Evolutionary conservation across 2,329 filamentous ascomycete species (phyloP).

Genomic region (Pseudocercospora musae): DNA sequence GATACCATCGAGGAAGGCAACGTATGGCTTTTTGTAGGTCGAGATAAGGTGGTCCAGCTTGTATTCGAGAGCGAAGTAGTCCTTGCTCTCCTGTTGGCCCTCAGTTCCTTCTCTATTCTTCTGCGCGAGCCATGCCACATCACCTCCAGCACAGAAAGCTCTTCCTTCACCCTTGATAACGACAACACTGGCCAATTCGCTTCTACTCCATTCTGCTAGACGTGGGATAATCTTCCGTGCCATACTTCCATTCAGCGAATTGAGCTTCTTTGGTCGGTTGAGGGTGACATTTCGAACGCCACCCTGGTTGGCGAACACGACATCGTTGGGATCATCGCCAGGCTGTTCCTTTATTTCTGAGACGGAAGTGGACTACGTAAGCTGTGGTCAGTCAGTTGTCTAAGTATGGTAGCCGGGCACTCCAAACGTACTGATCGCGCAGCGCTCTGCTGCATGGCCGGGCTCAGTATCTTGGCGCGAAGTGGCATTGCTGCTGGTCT

Average conservation of each 20-base stretch:
- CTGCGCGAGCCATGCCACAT: slow-evolving; percentile 74
- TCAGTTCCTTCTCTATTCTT: slow-evolving; percentile 65
- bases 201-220: slow-evolving; percentile 90
- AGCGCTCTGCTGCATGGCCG: slow-evolving; percentile 22
- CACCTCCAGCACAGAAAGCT: slow-evolving; percentile 90
- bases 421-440: slow-evolving; percentile 19
- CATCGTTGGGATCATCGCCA: slow-evolving; percentile 79
- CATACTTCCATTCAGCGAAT: slow-evolving; percentile 93
- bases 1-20: slow-evolving; percentile 95
- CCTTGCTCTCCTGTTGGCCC: slow-evolving; percentile 70
- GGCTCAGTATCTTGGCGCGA: slow-evolving; percentile 54
- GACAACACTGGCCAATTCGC: slow-evolving; percentile 86
- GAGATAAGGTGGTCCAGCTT: slow-evolving; percentile 92
- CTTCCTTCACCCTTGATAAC: slow-evolving; percentile 86
- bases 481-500: slow-evolving; percentile 65
- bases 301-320: slow-evolving; percentile 84
- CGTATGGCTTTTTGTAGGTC: slow-evolving; percentile 87
- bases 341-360: slow-evolving; percentile 52
- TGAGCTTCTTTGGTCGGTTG: slow-evolving; percentile 87
- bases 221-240: slow-evolving; percentile 88
- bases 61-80: slow-evolving; percentile 95
- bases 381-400: slow-evolving; percentile 34
- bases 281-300: slow-evolving; percentile 90
- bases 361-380: slow-evolving; percentile 29
- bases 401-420: not conserved